Conservation (phyloP, 2,329 filamentous ascomycete genomes). For the Fusarium sp. region DNA sequence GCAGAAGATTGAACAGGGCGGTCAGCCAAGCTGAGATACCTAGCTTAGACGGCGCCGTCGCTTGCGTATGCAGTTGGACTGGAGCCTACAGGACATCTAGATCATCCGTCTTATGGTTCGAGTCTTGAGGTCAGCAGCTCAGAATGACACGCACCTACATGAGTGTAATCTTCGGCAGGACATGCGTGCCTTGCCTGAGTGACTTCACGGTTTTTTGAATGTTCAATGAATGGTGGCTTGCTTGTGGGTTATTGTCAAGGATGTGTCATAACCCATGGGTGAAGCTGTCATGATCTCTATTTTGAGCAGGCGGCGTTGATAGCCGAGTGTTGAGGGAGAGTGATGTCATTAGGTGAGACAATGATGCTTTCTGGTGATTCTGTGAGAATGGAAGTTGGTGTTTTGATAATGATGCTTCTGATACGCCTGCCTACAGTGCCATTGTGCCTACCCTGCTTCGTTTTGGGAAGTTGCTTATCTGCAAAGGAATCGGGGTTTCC, state of each 20-base stretch:
- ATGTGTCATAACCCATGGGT: background rate
- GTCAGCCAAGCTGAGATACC: slow-evolving; percentile 34
- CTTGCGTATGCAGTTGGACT: slow-evolving; percentile 34
- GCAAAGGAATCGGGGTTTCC: slow-evolving; percentile 7
- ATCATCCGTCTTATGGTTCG: slow-evolving; percentile 38
- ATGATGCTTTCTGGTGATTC: background rate
- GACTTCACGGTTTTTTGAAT: background rate
- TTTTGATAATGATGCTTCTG: slow-evolving; percentile 1
- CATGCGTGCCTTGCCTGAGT: background rate
- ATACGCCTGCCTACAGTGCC: background rate
- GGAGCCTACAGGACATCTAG: slow-evolving; percentile 27
- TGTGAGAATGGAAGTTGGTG: background rate
- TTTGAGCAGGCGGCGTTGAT: background rate
- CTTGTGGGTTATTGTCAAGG: background rate
- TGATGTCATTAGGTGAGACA: background rate
- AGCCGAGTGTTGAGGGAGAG: slow-evolving; percentile 1
- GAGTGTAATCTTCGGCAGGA: slow-evolving; percentile 18
- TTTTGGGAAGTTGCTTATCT: slow-evolving; percentile 1
- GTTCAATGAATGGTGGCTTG: slow-evolving; percentile 10
- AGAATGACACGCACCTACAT: slow-evolving; percentile 26
- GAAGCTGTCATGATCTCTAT: slow-evolving; percentile 18
- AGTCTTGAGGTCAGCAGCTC: slow-evolving; percentile 34
- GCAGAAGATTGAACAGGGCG: slow-evolving; percentile 24
- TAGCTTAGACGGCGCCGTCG: slow-evolving; percentile 25
- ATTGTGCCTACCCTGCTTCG: background rate